Conservation (phyloP, 169 alveolate species). For the Eimeria necatrix region DNA sequence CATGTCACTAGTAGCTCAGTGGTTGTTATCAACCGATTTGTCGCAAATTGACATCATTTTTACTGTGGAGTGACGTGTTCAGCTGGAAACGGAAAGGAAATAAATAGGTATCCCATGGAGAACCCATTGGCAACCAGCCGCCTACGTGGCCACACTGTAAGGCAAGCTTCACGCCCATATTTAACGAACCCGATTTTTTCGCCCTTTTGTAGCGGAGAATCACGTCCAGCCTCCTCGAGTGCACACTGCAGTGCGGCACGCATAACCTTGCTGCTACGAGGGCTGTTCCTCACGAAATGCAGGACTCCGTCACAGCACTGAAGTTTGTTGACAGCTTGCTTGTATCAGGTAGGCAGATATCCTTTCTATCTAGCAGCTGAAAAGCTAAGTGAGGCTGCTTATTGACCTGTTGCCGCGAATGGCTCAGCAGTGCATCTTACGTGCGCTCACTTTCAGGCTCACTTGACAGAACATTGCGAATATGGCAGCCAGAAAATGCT, state of each 20-base stretch:
- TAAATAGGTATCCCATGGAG: conserved; percentile 15
- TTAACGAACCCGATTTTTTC: neutral
- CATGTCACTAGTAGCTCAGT: too few species aligned
- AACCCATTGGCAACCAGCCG: conserved; percentile 9
- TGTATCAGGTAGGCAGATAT: conserved; percentile 14
- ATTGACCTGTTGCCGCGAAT: too few species aligned
- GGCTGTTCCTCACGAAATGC: neutral
- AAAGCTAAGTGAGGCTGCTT: too few species aligned
- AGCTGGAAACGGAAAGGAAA: conserved; percentile 68
- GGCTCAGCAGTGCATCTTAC: neutral
- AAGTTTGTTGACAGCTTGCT: conserved; percentile 44
- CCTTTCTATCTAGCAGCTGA: too few species aligned
- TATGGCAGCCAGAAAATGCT: conserved; percentile 46
- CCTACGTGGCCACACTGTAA: conserved; percentile 59
- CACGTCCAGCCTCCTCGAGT: neutral
- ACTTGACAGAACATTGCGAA: conserved; percentile 44
- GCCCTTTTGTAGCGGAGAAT: neutral
- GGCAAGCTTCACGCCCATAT: neutral
- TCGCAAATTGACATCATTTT: neutral
- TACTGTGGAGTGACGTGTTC: neutral
- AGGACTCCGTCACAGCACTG: conserved; percentile 67
- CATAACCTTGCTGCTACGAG: neutral
- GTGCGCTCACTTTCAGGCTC: conserved; percentile 42
- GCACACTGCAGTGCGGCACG: neutral
- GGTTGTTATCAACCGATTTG: neutral